Percentiles rank a stretch among this genome's conserved stretches.
Evolutionary conservation across 1,284 basidiomycete genomes (phyloP).

Genomic region (Macrocystidia cucumis): DNA sequence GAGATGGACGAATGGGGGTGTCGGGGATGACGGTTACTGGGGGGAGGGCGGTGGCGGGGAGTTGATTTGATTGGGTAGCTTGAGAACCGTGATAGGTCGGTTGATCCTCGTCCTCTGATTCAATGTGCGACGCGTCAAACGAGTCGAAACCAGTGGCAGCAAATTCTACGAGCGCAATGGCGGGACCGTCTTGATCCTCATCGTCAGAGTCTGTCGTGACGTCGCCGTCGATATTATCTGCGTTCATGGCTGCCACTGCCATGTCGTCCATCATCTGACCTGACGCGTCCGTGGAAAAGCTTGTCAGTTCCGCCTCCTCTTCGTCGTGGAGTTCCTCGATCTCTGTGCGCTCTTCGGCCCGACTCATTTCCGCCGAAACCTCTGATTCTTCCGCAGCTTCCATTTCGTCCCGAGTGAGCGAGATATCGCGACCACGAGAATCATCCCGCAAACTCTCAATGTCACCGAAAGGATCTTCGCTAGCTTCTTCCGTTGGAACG

Average conservation of each 20-base stretch:
- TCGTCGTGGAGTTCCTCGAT: constrained; percentile 48
- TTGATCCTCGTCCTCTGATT: constrained; percentile 9
- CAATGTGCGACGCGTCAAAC: constrained; percentile 26
- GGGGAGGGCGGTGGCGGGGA: constrained; percentile 11
- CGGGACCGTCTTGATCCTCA: constrained; percentile 23
- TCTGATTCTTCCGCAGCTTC: constrained; percentile 21
- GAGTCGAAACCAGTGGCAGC: constrained; percentile 32
- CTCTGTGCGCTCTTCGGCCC: constrained; percentile 44
- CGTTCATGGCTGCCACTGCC: constrained; percentile 32
- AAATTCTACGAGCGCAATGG: constrained; percentile 17
- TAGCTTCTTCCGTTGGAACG: constrained; percentile 43
- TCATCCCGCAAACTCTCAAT: constrained; percentile 78
- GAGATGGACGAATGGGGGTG: constrained; percentile 17
- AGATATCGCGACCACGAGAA: constrained; percentile 21
- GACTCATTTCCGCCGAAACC: constrained; percentile 32
- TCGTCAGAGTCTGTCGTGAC: constrained; percentile 45
- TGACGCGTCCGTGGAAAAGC: constrained; percentile 66
- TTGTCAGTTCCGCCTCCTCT: constrained; percentile 58
- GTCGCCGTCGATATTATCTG: constrained; percentile 29
- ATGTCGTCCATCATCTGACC: constrained; percentile 39
- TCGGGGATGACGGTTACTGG: constrained; percentile 11
- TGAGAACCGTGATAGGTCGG: too few species aligned
- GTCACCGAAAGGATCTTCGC: constrained; percentile 81
- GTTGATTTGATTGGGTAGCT: constrained; percentile 7
- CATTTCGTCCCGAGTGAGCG: constrained; percentile 13